Evolutionary conservation across 805 yeast genomes (phyloP).

Genomic region (Yarrowia hollandica): DNA sequence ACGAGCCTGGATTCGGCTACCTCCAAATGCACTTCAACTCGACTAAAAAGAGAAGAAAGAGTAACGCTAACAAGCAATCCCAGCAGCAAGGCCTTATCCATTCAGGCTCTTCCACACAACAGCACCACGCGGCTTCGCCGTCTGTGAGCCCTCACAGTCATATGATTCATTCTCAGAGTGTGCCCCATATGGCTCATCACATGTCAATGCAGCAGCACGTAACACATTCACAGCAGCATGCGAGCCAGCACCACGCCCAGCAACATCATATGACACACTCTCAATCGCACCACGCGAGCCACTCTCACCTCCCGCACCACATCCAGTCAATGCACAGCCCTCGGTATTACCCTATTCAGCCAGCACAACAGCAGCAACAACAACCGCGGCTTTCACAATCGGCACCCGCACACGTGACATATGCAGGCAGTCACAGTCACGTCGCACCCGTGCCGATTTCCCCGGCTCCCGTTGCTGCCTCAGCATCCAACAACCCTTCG

Average conservation of each 20-base stretch:
- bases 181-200: slow-evolving; percentile 12
- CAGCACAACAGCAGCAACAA: neutral
- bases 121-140: neutral
- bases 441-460: slow-evolving; percentile 13
- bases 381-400: slow-evolving; percentile 11
- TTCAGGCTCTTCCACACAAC: neutral
- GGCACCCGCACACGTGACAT: slow-evolving; percentile 4
- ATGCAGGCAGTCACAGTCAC: slow-evolving; percentile 9
- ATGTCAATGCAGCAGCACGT: slow-evolving; percentile 1
- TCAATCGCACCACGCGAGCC: neutral
- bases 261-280: slow-evolving; percentile 8
- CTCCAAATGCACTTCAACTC: slow-evolving; percentile 43
- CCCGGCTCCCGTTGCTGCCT: slow-evolving; percentile 4
- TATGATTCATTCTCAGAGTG: slow-evolving; percentile 7
- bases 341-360: slow-evolving; percentile 21
- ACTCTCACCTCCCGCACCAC: neutral
- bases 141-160: neutral
- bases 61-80: slow-evolving; percentile 16
- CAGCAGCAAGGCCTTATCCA: neutral
- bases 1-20: slow-evolving; percentile 65
- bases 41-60: slow-evolving; percentile 18
- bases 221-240: slow-evolving; percentile 9
- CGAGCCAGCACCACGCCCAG: neutral
- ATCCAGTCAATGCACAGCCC: slow-evolving; percentile 12
- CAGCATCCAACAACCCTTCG: neutral